Percentiles rank a stretch among this genome's conserved stretches.
phyloP scores from a whole-genome alignment of 2,329 filamentous ascomycete species.

The Trichoderma atrobrunneum region DNA sequence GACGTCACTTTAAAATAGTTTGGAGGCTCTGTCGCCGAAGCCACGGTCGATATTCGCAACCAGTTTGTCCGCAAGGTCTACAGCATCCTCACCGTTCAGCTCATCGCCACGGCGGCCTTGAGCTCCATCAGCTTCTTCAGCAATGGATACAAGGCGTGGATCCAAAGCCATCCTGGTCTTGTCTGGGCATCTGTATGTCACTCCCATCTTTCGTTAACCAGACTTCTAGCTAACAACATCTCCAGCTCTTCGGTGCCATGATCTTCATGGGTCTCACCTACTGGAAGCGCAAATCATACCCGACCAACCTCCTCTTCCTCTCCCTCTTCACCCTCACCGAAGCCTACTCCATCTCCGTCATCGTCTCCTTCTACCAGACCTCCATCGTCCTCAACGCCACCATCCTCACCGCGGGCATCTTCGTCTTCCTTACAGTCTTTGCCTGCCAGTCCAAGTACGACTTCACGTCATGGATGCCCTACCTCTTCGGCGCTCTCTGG shows the following conservation, averaged over 20 bases:
- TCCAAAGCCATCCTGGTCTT: conserved; percentile 77
- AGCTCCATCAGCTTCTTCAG: conserved; percentile 86
- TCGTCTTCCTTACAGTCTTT: conserved; percentile 77
- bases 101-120: conserved; percentile 77
- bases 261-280: conserved; percentile 83
- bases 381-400: conserved; percentile 86
- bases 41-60: conserved; percentile 92
- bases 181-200: conserved; percentile 74
- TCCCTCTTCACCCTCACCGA: conserved; percentile 85
- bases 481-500: conserved; percentile 89
- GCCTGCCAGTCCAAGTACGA: conserved; percentile 98
- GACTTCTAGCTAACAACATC: conserved; percentile 25
- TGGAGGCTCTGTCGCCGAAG: conserved; percentile 88
- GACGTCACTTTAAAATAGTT: conserved; percentile 54
- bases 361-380: conserved; percentile 85
- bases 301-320: conserved; percentile 91
- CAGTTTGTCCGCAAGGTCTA: conserved; percentile 98
- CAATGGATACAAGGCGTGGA: conserved; percentile 75
- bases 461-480: conserved; percentile 96
- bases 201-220: not conserved
- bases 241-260: conserved; percentile 72
- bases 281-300: conserved; percentile 96
- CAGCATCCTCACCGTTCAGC: conserved; percentile 92
- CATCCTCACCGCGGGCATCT: conserved; percentile 80
- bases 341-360: conserved; percentile 88